These are phyloP conservation scores for Fomitopsis serialis DNA, from an alignment of 768 basidiomycete genomes.

Conservation along the genomic window DNA sequence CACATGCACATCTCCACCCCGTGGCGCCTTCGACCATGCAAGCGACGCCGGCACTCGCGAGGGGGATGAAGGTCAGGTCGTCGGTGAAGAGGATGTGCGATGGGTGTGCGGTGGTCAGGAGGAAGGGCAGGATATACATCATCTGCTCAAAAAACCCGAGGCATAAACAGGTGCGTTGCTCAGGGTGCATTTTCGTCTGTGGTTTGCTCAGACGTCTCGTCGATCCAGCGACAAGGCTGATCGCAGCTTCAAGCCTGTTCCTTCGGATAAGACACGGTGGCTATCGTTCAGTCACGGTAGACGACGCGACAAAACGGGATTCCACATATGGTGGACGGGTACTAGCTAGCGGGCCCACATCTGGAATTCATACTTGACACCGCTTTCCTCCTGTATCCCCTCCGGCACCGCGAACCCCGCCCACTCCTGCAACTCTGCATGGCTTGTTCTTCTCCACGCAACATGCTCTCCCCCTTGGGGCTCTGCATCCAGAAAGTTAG, in stretches of 20 bases:
- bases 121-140: conserved; percentile 90
- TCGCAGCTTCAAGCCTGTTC: not conserved
- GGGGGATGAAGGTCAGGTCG: conserved; percentile 95
- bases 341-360: conserved; percentile 71
- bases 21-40: conserved; percentile 17
- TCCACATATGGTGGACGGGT: not conserved
- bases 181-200: conserved; percentile 10
- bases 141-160: conserved; percentile 93
- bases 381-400: conserved; percentile 79
- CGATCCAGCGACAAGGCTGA: conserved; percentile 23
- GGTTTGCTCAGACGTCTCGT: not conserved
- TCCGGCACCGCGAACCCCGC: conserved; percentile 72
- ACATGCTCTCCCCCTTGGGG: conserved; percentile 8
- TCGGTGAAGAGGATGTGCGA: conserved; percentile 95
- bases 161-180: conserved; percentile 78
- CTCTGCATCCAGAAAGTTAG: conserved; percentile 50
- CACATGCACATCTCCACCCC: conserved; percentile 25
- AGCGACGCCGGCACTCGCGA: conserved; percentile 34
- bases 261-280: not conserved
- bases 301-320: not conserved
- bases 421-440: conserved; percentile 69
- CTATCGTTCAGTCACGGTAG: not conserved
- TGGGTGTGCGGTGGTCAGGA: conserved; percentile 81
- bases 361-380: conserved; percentile 84
- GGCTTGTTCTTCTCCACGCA: conserved; percentile 53